Conservation (phyloP, 108 stramenopile genomes). For the Pseudonitzschia multistriata region DNA sequence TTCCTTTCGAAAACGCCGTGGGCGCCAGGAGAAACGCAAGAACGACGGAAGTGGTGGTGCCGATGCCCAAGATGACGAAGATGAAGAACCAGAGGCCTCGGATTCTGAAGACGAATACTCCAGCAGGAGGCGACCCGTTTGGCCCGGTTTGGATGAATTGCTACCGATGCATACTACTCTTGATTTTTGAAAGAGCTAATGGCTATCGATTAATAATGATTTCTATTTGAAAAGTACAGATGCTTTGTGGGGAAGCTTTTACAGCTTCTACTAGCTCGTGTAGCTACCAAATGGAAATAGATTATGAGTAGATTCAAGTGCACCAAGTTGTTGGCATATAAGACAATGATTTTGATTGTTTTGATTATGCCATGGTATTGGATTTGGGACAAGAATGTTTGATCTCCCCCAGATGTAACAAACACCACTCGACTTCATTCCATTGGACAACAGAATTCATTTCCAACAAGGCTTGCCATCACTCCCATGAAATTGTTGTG, state of each 20-base stretch:
- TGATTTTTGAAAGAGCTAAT: slow-evolving; percentile 8
- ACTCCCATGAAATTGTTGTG: not conserved
- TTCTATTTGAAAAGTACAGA: not conserved
- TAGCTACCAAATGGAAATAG: too few species aligned
- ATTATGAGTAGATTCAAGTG: too few species aligned
- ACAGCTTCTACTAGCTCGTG: too few species aligned
- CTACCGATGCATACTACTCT: slow-evolving; percentile 35
- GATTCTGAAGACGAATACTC: slow-evolving; percentile 52
- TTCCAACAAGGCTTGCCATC: not conserved
- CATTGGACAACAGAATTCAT: not conserved
- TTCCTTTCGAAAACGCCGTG: slow-evolving; percentile 28
- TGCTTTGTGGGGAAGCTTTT: too few species aligned
- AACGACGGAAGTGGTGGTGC: slow-evolving; percentile 18
- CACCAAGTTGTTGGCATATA: too few species aligned
- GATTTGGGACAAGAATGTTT: too few species aligned
- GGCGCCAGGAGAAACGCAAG: slow-evolving; percentile 17
- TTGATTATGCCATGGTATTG: too few species aligned
- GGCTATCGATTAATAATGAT: not conserved
- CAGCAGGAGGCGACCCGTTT: slow-evolving; percentile 34
- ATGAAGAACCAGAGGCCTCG: slow-evolving; percentile 37
- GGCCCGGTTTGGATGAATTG: slow-evolving; percentile 68
- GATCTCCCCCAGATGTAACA: too few species aligned
- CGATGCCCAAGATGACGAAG: slow-evolving; percentile 22
- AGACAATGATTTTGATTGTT: too few species aligned
- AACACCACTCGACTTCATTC: too few species aligned